phyloP scores from a whole-genome alignment of 331 rosid species.

The Phaseolus coccineus region DNA sequence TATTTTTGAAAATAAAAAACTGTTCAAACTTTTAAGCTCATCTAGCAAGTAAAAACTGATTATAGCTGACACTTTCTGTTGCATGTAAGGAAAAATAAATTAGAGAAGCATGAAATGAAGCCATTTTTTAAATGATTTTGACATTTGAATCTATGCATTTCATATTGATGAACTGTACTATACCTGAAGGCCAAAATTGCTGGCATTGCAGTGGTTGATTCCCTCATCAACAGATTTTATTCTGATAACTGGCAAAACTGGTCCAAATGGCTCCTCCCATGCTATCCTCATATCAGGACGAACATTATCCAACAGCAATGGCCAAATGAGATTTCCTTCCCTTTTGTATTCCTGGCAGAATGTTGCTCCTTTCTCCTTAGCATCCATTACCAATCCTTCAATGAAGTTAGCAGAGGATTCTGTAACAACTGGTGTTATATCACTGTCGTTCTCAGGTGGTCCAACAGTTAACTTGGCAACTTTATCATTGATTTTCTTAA shows the following conservation, averaged over 20 bases:
- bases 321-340: constrained; percentile 92
- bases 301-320: constrained; percentile 75
- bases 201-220: constrained; percentile 86
- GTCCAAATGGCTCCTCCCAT: constrained; percentile 95
- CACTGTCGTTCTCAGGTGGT: constrained; percentile 72
- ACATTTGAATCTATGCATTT: background rate
- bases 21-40: background rate
- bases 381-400: constrained; percentile 80
- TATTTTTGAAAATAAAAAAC: background rate
- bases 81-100: background rate
- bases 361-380: constrained; percentile 81
- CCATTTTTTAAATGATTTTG: background rate
- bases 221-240: constrained; percentile 82
- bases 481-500: constrained; percentile 67
- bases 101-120: background rate
- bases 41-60: background rate
- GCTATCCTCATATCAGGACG: constrained; percentile 91
- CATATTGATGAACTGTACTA: background rate
- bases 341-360: constrained; percentile 82
- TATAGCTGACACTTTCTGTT: background rate
- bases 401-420: constrained; percentile 83
- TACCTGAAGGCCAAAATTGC: constrained; percentile 94
- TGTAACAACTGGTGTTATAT: constrained; percentile 79
- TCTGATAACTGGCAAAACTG: constrained; percentile 76
- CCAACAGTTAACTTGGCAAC: constrained; percentile 78